These are phyloP conservation scores for Endothia cerciana DNA, from an alignment of 2,329 filamentous ascomycete species.

Conservation along the genomic window DNA sequence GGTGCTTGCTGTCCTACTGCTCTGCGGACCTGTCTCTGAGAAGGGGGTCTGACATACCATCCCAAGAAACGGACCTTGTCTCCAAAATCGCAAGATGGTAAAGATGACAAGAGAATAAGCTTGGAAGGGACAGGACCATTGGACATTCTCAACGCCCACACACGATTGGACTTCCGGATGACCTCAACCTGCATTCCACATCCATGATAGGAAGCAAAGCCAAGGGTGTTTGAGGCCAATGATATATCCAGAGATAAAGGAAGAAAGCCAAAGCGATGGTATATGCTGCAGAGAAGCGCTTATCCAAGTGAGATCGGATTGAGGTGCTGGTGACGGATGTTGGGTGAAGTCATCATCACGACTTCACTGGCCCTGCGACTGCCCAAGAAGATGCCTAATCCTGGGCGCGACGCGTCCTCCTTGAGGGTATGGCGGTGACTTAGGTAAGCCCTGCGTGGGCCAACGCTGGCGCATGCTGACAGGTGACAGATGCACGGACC, in stretches of 20 bases:
- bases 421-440: not conserved
- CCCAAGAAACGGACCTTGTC: slow-evolving; percentile 92
- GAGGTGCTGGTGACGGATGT: not conserved
- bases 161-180: slow-evolving; percentile 1
- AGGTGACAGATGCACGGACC: slow-evolving; percentile 7
- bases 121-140: slow-evolving; percentile 66
- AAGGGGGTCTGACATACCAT: slow-evolving; percentile 66
- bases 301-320: not conserved
- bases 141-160: slow-evolving; percentile 46
- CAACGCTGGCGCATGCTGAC: not conserved
- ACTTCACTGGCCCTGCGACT: not conserved
- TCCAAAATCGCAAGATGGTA: slow-evolving; percentile 55
- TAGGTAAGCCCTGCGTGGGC: slow-evolving; percentile 5
- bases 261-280: not conserved
- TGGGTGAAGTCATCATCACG: not conserved
- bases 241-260: no score
- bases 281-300: not conserved
- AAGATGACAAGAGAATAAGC: slow-evolving; percentile 66
- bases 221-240: not conserved
- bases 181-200: not conserved
- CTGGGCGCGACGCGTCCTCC: no score
- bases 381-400: not conserved
- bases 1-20: not conserved
- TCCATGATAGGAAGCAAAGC: slow-evolving; percentile 19
- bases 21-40: not conserved